These are phyloP conservation scores for Aeminium ludgeri DNA, from an alignment of 495 filamentous ascomycete species.

Conservation along the genomic window DNA sequence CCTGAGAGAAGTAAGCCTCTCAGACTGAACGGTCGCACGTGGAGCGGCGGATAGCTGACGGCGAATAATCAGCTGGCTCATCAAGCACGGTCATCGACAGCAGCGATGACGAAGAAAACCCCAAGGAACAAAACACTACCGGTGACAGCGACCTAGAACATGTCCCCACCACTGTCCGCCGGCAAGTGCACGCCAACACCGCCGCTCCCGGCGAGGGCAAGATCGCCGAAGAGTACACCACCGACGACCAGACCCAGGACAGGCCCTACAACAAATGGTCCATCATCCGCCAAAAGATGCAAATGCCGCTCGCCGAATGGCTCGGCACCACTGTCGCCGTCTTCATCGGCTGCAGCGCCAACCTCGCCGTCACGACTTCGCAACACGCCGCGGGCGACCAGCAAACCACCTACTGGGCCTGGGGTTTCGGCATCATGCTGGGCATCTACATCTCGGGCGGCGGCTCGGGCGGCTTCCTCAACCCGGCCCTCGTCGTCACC, in stretches of 20 bases:
- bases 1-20: neutral
- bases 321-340: neutral
- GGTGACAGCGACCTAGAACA: neutral
- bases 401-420: constrained; percentile 17
- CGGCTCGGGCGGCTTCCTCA: constrained; percentile 26
- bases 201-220: neutral
- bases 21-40: no score
- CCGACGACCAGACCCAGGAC: neutral
- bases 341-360: neutral
- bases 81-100: no score
- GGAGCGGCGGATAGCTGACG: neutral
- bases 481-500: constrained; percentile 4
- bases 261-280: neutral
- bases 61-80: no score
- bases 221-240: neutral
- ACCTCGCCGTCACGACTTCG: neutral
- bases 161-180: neutral
- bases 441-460: constrained; percentile 33
- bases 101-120: no score
- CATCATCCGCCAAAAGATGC: neutral
- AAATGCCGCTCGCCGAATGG: neutral
- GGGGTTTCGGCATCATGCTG: constrained; percentile 41
- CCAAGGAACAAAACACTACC: no score
- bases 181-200: neutral
- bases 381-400: neutral